Evolutionary conservation across 495 filamentous ascomycete genomes (phyloP).

Genomic region (Podospora comata): DNA sequence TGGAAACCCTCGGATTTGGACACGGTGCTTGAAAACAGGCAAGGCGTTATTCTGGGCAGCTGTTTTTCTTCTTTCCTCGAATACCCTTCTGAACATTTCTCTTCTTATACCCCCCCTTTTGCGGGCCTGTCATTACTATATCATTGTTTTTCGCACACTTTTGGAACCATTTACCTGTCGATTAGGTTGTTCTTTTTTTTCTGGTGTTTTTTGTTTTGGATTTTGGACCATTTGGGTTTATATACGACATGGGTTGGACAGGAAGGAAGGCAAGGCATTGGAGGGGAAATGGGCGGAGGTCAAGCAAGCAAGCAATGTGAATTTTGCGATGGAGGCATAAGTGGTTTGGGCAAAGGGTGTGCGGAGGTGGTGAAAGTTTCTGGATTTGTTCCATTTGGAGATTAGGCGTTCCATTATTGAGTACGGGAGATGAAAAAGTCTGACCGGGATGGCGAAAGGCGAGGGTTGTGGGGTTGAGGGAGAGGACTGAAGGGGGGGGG

Average conservation of each 20-base stretch:
- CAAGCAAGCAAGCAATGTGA: neutral
- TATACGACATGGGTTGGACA: neutral
- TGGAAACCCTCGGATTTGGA: neutral
- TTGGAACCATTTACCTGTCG: neutral
- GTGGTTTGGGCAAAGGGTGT: neutral
- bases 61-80: neutral
- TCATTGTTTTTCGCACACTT: neutral
- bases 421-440: too few species aligned
- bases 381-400: neutral
- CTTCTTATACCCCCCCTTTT: neutral
- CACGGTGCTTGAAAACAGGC: neutral
- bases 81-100: conserved; percentile 1
- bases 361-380: neutral
- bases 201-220: neutral
- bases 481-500: too few species aligned
- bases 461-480: too few species aligned
- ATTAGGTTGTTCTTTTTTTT: neutral
- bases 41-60: neutral
- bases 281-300: neutral
- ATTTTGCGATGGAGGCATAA: neutral
- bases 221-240: neutral
- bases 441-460: too few species aligned
- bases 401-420: too few species aligned
- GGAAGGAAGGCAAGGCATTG: neutral
- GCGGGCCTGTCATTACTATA: neutral